These are phyloP conservation scores for Diplodia sapinea DNA, from an alignment of 2,329 filamentous ascomycete genomes.

Conservation along the genomic window DNA sequence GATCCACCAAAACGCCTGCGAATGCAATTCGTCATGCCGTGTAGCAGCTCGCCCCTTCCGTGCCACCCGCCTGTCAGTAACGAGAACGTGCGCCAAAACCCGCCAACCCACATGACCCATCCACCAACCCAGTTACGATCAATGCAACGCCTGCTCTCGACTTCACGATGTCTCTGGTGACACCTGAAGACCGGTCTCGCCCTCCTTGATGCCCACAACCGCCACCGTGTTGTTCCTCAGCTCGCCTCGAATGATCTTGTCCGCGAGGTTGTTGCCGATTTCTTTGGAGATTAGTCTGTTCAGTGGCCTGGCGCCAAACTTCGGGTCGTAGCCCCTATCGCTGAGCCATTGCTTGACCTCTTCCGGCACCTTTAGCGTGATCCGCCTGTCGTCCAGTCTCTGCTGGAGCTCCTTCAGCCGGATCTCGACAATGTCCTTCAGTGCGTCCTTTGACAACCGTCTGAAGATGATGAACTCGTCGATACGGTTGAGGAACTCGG, in stretches of 20 bases:
- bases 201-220: conserved; percentile 70
- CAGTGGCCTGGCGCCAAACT: conserved; percentile 86
- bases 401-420: conserved; percentile 82
- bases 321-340: conserved; percentile 86
- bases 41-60: conserved; percentile 1
- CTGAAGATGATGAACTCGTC: conserved; percentile 98
- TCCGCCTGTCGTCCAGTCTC: conserved; percentile 83
- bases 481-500: conserved; percentile 95
- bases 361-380: conserved; percentile 72
- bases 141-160: conserved; percentile 11
- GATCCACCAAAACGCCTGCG: conserved; percentile 25
- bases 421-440: conserved; percentile 94
- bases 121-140: conserved; percentile 24
- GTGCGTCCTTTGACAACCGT: conserved; percentile 75
- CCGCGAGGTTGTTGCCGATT: conserved; percentile 86
- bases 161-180: conserved; percentile 27
- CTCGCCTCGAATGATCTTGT: conserved; percentile 87
- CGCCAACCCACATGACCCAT: conserved; percentile 27
- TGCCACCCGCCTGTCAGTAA: conserved; percentile 6
- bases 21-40: conserved; percentile 1
- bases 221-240: conserved; percentile 77
- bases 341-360: conserved; percentile 85
- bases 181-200: conserved; percentile 39
- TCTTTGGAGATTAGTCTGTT: conserved; percentile 90
- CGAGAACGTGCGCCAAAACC: conserved; percentile 28